Percentiles rank a stretch among this genome's conserved stretches.
Conservation (phyloP, 306 rosid genomes). For the Crotalaria pallida region DNA sequence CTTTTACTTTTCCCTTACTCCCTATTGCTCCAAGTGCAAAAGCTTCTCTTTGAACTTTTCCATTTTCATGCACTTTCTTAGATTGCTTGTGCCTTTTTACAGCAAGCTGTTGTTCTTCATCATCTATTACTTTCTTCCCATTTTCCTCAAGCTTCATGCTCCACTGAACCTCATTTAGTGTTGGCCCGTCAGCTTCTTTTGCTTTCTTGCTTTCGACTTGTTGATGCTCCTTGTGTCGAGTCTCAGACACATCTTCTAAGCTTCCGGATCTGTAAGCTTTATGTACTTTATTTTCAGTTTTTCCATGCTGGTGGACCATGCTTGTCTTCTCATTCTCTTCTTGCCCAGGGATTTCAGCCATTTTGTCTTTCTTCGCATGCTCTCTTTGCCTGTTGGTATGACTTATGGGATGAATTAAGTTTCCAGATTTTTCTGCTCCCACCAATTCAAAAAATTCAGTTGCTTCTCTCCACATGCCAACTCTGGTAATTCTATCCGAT, state of each 20-base stretch:
- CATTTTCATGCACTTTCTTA: constrained; percentile 31
- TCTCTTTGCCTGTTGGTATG: constrained; percentile 35
- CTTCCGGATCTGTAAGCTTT: constrained; percentile 34
- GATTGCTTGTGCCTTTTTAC: constrained; percentile 18
- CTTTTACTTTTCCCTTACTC: constrained; percentile 24
- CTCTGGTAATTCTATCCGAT: constrained; percentile 41
- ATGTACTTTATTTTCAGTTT: constrained; percentile 26
- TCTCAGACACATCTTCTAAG: constrained; percentile 28
- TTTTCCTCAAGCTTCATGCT: constrained; percentile 29
- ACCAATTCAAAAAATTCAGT: constrained; percentile 76
- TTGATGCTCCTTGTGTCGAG: constrained; percentile 26
- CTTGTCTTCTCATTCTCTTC: constrained; percentile 34
- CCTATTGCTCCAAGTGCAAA: constrained; percentile 23
- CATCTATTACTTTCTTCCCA: constrained; percentile 28
- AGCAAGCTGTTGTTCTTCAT: constrained; percentile 16
- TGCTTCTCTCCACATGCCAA: constrained; percentile 73
- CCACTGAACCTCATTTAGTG: constrained; percentile 32
- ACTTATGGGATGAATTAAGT: constrained; percentile 36
- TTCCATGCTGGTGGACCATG: constrained; percentile 21
- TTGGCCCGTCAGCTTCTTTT: constrained; percentile 26
- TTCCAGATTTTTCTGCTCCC: constrained; percentile 52
- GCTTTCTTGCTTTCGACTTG: constrained; percentile 13
- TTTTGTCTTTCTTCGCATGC: constrained; percentile 35
- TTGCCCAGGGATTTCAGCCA: constrained; percentile 26
- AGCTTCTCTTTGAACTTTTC: constrained; percentile 19